A percentile compares a stretch with the other conserved stretches of the same genome.
These are phyloP conservation scores for Pichia eremophila DNA, from an alignment of 805 yeast species.

Conservation along the genomic window DNA sequence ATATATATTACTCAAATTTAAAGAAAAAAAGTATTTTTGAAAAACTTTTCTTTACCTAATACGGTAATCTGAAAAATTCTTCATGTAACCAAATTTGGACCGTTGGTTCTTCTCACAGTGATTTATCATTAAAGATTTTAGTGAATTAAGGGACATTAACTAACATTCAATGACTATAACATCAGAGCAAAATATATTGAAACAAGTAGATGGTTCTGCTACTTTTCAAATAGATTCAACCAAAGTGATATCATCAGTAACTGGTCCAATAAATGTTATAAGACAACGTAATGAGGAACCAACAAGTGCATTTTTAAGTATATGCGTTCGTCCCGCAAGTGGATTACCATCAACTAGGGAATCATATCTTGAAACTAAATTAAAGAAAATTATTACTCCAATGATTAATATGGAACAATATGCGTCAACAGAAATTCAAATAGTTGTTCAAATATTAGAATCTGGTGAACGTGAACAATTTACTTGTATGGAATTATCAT, in stretches of 20 bases:
- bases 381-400: constrained; percentile 52
- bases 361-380: constrained; percentile 59
- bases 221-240: constrained; percentile 41
- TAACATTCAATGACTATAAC: background rate
- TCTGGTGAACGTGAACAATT: constrained; percentile 35
- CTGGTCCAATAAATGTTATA: constrained; percentile 81
- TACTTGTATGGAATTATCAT: constrained; percentile 41
- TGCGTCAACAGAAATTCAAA: constrained; percentile 72
- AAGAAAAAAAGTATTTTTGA: background rate
- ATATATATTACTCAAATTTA: background rate
- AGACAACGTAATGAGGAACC: constrained; percentile 79
- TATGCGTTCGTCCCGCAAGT: constrained; percentile 65
- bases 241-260: constrained; percentile 62
- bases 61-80: background rate
- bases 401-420: constrained; percentile 52
- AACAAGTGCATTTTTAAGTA: constrained; percentile 64
- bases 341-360: constrained; percentile 74
- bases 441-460: constrained; percentile 56
- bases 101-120: no score
- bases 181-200: constrained; percentile 25
- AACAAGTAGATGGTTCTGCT: constrained; percentile 77
- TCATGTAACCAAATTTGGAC: background rate
- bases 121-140: no score
- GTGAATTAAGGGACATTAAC: no score
- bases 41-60: background rate